Base-by-base conservation (phyloP, 176 grass and related monocot genomes). In the Raddia distichophylla region DNA sequence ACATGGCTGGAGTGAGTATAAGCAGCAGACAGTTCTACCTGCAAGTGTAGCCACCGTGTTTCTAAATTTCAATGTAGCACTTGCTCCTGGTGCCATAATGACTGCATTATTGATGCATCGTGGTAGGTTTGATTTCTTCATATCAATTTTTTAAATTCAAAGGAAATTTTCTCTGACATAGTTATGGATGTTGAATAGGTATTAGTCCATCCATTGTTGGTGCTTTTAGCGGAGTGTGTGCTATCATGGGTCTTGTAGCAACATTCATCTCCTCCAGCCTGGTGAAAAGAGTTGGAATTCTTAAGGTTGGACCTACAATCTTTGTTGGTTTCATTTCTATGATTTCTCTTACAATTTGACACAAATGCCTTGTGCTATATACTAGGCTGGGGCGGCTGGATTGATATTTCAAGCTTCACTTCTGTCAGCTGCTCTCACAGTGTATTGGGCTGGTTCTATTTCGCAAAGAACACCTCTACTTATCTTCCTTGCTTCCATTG, bases 61-160 rank as follows among this genome's bases (percentile, higher is more conserved):
- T 78, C 84, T 99, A 75, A 95, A 90, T 85, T 91, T 99, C 64
- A 99, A 99, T 82, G 71, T 99, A 66, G 96, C 93, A 45, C 89
- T 99, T 86, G 96, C 93, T 66, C 95, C 93, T 13, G 95, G 95
- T 76, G 92, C 95, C 15, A 95, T 98, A 78, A 95, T 98, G 92
- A 98, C 95, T 54, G 78, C 93, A 82, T 76, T 98, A 40, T 87
- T 98, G 80, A 94, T 93, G 89, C 95, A 95, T 87, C 87, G 90
- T 86, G 95, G 95, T 95, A 83, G 34, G 84, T 89, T 74, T 72
- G 27, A 77, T 53, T 67, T 83, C 77, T 83, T 46, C 45, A 27
- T 48, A 27, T 79, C 65, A 76, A 87, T 76, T 64, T 52, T 71
- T 2, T 20, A 3, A 12, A 12, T 32, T 55, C 35, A 19, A 9